Conservation (phyloP, 2,329 filamentous ascomycete genomes). For the Beauveria pseudobassiana region DNA sequence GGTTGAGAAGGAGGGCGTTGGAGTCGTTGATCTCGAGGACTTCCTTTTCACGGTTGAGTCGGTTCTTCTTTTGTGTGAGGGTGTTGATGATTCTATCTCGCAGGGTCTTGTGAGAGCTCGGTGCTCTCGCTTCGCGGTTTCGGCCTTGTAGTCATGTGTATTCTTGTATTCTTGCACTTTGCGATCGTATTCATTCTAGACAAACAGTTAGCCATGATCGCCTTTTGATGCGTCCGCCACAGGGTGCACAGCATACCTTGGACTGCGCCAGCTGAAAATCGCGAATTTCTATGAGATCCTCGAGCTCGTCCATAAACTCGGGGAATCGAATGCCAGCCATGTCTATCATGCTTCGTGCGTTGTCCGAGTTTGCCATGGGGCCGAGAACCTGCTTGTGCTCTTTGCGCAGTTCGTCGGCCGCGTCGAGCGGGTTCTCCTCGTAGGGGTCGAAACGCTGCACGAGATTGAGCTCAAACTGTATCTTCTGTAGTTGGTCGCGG, state of each 20-base stretch:
- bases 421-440: constrained; percentile 61
- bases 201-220: not conserved
- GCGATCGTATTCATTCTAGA: constrained; percentile 55
- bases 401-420: constrained; percentile 56
- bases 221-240: not conserved
- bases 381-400: constrained; percentile 42
- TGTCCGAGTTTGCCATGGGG: constrained; percentile 30
- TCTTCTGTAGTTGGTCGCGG: constrained; percentile 78
- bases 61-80: constrained; percentile 56
- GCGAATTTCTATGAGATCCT: constrained; percentile 78
- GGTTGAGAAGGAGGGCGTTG: constrained; percentile 57
- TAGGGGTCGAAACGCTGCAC: constrained; percentile 83
- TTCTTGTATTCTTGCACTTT: constrained; percentile 53
- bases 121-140: constrained; percentile 56
- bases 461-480: constrained; percentile 85
- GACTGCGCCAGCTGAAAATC: constrained; percentile 77
- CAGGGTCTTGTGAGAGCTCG: constrained; percentile 50
- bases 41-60: constrained; percentile 59
- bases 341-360: constrained; percentile 51
- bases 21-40: constrained; percentile 60
- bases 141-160: constrained; percentile 52
- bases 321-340: constrained; percentile 80
- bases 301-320: constrained; percentile 78
- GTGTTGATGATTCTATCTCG: constrained; percentile 61
- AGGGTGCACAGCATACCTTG: constrained; percentile 51